Evolutionary conservation across 345 rosid genomes (phyloP), one percentile per base, ranked within the genome.

Genomic region (Citrus australasica): DNA sequence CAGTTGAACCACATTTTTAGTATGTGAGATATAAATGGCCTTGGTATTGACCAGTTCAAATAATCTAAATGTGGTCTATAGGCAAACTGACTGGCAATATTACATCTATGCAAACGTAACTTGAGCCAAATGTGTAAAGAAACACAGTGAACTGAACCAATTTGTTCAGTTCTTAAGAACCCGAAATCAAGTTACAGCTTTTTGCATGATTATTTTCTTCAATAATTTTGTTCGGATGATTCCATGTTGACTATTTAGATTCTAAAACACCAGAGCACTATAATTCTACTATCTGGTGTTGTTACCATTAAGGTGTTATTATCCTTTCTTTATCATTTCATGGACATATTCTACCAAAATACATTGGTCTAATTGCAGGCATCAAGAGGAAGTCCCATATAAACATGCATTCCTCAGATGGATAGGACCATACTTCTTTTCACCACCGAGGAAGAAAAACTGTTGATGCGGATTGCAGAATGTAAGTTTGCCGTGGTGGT

Each of bases 321-420:
- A 6, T 14, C 38, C 0, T 60, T 3, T 38, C 35, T 24, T 6
- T 7, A 14, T 60, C 24, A 17, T 38, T 58, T n/a, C 24, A 0
- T 60, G 22, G 33, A 4, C 32, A 9, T 22, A 16, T 27, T 24
- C 1, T 40, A 28, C 62, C 48, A 17, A 22, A 62, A 21, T 5
- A 27, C 62, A 33, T 32, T 78, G 71, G 53, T 75, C 60, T n/a
- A 27, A 65, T 9, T 72, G 59, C 78, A 81, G 84, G 75, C 22
- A 0, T 78, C 80, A 67, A 78, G 74, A 78, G 84, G 60, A 59
- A 73, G 81, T 69, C 84, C 84, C 32, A 74, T 82, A 73, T 82
- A 62, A 59, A 59, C 59, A 32, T 4, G 35, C 40, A 56, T 25
- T 46, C 10, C 42, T 30, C 13, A 35, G 56, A 40, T 38, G 22